These are phyloP conservation scores for Vitis amurensis DNA, from an alignment of 164 flowering plant genomes.

Conservation along the genomic window DNA sequence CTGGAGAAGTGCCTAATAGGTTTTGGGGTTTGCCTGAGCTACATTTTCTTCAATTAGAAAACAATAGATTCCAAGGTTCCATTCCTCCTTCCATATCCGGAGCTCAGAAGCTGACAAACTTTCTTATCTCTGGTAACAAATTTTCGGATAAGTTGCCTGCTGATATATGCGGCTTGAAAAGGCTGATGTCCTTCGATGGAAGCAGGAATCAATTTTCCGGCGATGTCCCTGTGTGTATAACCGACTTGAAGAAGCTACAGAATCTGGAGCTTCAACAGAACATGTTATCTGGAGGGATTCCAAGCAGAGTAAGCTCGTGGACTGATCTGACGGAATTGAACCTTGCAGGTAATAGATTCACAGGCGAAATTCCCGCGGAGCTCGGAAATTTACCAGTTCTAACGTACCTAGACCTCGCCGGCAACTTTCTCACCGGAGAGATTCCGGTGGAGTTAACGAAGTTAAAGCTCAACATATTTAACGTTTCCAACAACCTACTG, in stretches of 20 bases:
- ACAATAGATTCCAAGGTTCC: constrained; percentile 55
- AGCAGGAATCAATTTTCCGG: constrained; percentile 56
- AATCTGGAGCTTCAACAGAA: constrained; percentile 52
- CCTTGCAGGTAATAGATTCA: constrained; percentile 46
- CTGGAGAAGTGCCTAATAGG: constrained; percentile 44
- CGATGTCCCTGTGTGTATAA: constrained; percentile 50
- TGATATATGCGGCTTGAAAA: constrained; percentile 36
- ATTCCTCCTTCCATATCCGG: constrained; percentile 39
- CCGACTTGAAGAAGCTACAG: constrained; percentile 34
- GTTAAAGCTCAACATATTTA: constrained; percentile 48
- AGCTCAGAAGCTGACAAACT: constrained; percentile 22
- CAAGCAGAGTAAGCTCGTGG: constrained; percentile 40
- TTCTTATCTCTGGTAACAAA: constrained; percentile 43
- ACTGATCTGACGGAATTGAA: constrained; percentile 45
- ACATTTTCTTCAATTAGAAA: constrained; percentile 28
- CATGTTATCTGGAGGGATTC: constrained; percentile 54
- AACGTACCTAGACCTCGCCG: constrained; percentile 55
- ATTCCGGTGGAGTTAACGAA: constrained; percentile 54
- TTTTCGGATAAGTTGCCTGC: constrained; percentile 57
- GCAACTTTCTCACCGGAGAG: constrained; percentile 54
- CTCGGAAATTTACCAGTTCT: constrained; percentile 58
- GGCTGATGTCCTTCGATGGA: constrained; percentile 26
- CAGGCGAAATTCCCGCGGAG: constrained; percentile 58
- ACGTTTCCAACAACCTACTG: constrained; percentile 52
- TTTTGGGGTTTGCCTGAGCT: constrained; percentile 52